Evolutionary conservation across 1,284 basidiomycete species (phyloP), one percentile per base, ranked within the genome.

Genomic region (Malassezia slooffiae): DNA sequence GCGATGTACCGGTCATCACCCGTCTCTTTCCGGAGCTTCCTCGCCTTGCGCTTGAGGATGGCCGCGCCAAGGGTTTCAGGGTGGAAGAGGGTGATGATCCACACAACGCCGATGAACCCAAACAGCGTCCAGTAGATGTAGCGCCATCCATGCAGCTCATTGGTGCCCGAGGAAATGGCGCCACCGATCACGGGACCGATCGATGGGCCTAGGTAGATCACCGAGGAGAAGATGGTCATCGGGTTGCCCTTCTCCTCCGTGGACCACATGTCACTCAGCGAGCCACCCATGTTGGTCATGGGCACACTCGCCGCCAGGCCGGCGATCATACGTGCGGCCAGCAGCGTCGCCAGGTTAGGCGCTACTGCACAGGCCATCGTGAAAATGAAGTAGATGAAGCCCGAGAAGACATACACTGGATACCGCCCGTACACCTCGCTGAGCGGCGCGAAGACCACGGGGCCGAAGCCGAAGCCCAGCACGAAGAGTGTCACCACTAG

Each of bases 91-190:
- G 83, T 77, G 21, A 76, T 45, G 12, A 78, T 19, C 49, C 74
- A 72, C 52, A 72, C 75, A n/a, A 72, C 50, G 20, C 75, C 76
- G 15, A 74, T 71, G 58, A 86, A 86, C 20, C 78, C 75, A 12
- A 80, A 75, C 28, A 83, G 67, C 28, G 83, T 73, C 82, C 82
- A 86, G 72, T 80, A 86, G 10, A 80, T 60, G 81, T 81, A 85
- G 31, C 79, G 74, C 79, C 80, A 85, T 2, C 34, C 34, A 13
- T 21, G 27, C 10, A 38, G 16, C 7, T 38, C 23, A 24, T 30
- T 29, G 13, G 41, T 42, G 13, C 13, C 36, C 8, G 15, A 31
- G 1, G 22, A 22, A 13, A 28, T 36, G 13, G 30, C 35, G 41
- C 22, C 28, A 22, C 29, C 29, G 4, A 27, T 20, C 34, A 30